Evolutionary conservation across 371 early-diverging fungal genomes (phyloP).

Genomic region (Mucor sp.): DNA sequence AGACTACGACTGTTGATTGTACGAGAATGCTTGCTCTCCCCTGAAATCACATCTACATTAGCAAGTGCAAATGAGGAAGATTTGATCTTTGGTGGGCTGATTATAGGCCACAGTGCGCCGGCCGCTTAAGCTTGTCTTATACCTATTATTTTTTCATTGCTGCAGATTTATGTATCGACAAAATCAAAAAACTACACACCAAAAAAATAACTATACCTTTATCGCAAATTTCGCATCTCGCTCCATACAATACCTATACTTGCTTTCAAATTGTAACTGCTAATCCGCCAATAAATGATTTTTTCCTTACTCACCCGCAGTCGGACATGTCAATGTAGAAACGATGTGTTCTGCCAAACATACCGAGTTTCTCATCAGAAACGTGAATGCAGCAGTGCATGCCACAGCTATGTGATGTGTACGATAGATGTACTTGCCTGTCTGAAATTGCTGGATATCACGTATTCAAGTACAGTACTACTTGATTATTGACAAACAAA

Average conservation of each 20-base stretch:
- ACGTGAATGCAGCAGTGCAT: background rate
- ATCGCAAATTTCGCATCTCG: background rate
- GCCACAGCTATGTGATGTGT: background rate
- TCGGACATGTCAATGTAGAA: background rate
- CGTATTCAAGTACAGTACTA: background rate
- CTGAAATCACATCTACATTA: conserved; percentile 9
- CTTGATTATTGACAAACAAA: background rate
- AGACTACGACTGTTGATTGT: conserved; percentile 53
- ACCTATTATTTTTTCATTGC: conserved; percentile 1
- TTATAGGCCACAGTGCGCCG: conserved; percentile 32
- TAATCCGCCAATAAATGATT: background rate
- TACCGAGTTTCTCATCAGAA: background rate
- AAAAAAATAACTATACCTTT: background rate
- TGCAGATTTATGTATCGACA: background rate
- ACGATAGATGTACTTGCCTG: background rate
- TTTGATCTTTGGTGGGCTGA: conserved; percentile 20
- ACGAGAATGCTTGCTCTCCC: conserved; percentile 46
- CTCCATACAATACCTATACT: background rate
- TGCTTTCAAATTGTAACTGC: background rate
- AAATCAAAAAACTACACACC: background rate
- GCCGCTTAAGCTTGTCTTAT: conserved; percentile 21
- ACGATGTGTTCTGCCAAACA: background rate
- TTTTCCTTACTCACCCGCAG: background rate
- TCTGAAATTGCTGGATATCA: too few species aligned
- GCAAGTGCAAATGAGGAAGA: conserved; percentile 21